Evolutionary conservation across 257 asterid genomes (phyloP).

Genomic region (Capsicum pubescens): DNA sequence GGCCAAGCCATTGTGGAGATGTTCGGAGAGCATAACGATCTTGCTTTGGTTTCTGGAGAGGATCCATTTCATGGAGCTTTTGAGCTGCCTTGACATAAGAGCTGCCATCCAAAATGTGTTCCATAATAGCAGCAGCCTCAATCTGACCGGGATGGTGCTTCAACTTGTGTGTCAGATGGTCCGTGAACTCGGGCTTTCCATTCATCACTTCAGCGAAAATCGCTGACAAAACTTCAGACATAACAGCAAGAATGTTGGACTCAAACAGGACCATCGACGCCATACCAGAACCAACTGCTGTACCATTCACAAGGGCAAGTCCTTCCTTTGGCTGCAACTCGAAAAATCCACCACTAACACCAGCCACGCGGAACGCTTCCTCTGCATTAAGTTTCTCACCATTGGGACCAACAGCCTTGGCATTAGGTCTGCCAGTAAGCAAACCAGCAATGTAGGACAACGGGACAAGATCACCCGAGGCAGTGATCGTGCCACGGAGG

Average conservation of each 20-base stretch:
- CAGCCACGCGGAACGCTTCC: conserved; percentile 50
- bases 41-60: conserved; percentile 54
- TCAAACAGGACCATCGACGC: conserved; percentile 57
- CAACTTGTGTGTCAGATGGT: conserved; percentile 55
- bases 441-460: conserved; percentile 57
- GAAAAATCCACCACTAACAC: conserved; percentile 41
- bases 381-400: conserved; percentile 49
- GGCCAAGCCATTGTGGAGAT: conserved; percentile 63
- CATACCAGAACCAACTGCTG: conserved; percentile 60
- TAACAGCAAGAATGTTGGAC: too few relatives aligned
- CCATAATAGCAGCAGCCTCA: conserved; percentile 68
- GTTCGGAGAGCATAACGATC: conserved; percentile 60
- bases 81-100: conserved; percentile 48
- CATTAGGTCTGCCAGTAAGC: conserved; percentile 53
- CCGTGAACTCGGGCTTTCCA: conserved; percentile 41
- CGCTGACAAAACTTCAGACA: too few relatives aligned
- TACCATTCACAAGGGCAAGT: conserved; percentile 57
- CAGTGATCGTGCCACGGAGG: conserved; percentile 56
- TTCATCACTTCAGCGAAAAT: conserved; percentile 49
- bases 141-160: conserved; percentile 64
- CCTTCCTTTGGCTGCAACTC: conserved; percentile 63
- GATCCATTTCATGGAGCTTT: conserved; percentile 52
- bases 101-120: conserved; percentile 55
- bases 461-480: conserved; percentile 60
- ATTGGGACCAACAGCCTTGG: conserved; percentile 50